Evolutionary conservation across 257 asterid species (phyloP), one percentile per base, ranked within the genome.

Genomic region (Henckelia pumila): DNA sequence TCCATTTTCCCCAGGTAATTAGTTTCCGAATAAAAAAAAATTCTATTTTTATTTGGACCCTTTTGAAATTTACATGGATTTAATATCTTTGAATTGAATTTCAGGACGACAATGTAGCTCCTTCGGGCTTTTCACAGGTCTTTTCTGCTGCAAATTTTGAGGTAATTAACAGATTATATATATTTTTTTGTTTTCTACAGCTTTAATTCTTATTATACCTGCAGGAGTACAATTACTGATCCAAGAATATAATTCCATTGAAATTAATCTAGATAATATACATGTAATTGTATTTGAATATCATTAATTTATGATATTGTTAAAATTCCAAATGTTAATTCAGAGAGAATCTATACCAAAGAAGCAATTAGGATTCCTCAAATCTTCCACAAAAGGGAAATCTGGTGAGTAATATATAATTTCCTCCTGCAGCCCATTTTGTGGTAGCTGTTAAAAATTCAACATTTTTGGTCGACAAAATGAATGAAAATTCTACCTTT

Each of bases 291-390:
- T 7, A 1, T 8, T 8, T 53, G 9, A 0, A 16, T 10, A 50
- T 64, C 25, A 33, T 44, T 64, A 21, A 33, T 44, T 33, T 25
- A 29, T 66, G n/a, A 3, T 44, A 17, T 28, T 8, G n/a, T n/a
- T n/a, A n/a, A 50, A 33, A 2, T 56, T 20, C 28, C 30, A 49
- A 7, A 17, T 7, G 21, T 59, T n/a, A n/a, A n/a, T n/a, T 63
- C 78, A 91, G 97, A 85, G 85, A 8, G 88, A 87, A 71, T 86
- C 95, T n/a, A 82, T 20, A 9, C 52, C 86, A 64, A 85, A 80
- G 79, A 84, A 85, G 78, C 83, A 79, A 59, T 75, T 82, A 2
- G 79, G 91, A 62, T 80, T 83, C 78, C 76, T 85, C 68, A 87
- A 83, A 72, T 57, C 91, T 57, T 83, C 84, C 69, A 56, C 79